These are phyloP conservation scores for Aspergillus caelatus DNA, from an alignment of 2,329 filamentous ascomycete species.

Conservation along the genomic window DNA sequence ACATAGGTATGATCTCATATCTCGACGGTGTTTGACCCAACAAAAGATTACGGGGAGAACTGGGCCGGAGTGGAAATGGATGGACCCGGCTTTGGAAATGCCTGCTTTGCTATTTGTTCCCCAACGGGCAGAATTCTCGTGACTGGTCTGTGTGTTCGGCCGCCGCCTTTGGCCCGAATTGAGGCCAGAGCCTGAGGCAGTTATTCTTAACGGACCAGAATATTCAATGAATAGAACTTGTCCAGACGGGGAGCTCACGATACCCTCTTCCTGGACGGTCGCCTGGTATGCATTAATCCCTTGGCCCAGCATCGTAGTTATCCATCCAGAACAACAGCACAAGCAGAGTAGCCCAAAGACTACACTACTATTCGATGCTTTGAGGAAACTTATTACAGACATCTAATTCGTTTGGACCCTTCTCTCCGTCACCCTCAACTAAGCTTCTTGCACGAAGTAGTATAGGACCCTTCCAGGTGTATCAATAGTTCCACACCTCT, in stretches of 20 bases:
- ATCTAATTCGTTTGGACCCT: background rate
- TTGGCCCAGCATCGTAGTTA: background rate
- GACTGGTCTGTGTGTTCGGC: slow-evolving; percentile 11
- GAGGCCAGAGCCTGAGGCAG: slow-evolving; percentile 17
- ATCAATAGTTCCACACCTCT: background rate
- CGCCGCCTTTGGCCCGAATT: slow-evolving; percentile 14
- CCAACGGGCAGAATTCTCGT: background rate
- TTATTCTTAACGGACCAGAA: background rate
- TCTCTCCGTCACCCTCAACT: background rate
- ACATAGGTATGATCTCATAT: slow-evolving; percentile 5
- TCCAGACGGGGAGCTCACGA: background rate
- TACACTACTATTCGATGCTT: no score
- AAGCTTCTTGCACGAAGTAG: no score
- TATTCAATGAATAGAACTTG: background rate
- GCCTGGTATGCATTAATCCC: background rate
- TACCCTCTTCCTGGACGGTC: background rate
- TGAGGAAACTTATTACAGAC: background rate
- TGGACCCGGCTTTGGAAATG: slow-evolving; percentile 13
- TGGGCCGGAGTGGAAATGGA: slow-evolving; percentile 8
- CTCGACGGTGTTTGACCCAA: background rate
- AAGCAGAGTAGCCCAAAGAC: background rate
- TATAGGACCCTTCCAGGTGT: background rate
- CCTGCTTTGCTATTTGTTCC: slow-evolving; percentile 18
- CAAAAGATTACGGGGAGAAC: background rate
- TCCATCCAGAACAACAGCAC: background rate